A percentile compares a stretch with the other conserved stretches of the same genome.
phyloP scores from a whole-genome alignment of 164 flowering plant species.

The Vitis amurensis region DNA sequence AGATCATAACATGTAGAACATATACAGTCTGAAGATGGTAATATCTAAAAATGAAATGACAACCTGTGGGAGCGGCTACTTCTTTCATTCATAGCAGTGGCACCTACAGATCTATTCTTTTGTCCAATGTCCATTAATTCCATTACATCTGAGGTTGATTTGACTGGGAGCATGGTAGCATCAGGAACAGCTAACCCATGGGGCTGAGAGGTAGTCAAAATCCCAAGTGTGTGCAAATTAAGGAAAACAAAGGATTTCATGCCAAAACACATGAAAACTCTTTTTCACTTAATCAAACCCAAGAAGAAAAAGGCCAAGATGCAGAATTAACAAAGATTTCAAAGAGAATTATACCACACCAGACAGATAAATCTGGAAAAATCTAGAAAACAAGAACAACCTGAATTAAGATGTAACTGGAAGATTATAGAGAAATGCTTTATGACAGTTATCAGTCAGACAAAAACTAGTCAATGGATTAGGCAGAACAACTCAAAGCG shows the following conservation, averaged over 20 bases:
- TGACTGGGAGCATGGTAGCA: constrained; percentile 63
- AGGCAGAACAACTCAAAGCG: not conserved
- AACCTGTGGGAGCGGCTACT: constrained; percentile 84
- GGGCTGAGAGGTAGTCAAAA: constrained; percentile 60
- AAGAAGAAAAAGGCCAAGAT: not conserved
- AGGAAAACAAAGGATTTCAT: constrained; percentile 39
- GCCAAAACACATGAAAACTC: not conserved
- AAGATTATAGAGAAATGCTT: not conserved
- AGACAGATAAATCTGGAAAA: not conserved
- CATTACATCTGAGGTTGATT: constrained; percentile 64
- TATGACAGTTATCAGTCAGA: too few species aligned
- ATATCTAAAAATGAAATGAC: not conserved
- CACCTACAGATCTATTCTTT: constrained; percentile 49
- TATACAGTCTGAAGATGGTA: not conserved
- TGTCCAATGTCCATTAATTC: constrained; percentile 65
- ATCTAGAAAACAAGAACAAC: too few species aligned
- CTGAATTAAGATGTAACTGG: too few species aligned
- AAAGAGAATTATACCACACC: not conserved
- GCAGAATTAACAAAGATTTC: not conserved
- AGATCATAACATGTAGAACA: constrained; percentile 6
- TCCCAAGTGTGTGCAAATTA: constrained; percentile 87
- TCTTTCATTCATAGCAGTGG: constrained; percentile 69
- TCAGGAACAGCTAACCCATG: constrained; percentile 94
- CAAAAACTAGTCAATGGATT: not conserved
- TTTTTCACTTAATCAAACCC: too few species aligned